These are phyloP conservation scores for Pseudocercospora cruenta DNA, from an alignment of 2,329 filamentous ascomycete genomes.

Conservation along the genomic window DNA sequence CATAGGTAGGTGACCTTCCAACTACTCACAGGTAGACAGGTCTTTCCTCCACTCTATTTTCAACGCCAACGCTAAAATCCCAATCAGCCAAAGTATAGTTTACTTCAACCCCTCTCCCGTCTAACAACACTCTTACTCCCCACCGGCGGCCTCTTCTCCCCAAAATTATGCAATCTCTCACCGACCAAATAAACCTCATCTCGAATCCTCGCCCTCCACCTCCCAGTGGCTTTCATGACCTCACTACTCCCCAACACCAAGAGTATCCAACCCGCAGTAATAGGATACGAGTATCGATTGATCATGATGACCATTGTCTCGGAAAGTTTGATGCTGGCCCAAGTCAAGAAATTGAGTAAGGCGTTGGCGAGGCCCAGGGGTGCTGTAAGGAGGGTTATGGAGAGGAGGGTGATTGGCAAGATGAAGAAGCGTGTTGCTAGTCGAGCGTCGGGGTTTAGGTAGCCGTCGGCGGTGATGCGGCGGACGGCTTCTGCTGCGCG, in stretches of 20 bases:
- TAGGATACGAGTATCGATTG: slow-evolving; percentile 76
- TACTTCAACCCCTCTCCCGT: slow-evolving; percentile 26
- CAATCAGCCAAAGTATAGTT: not conserved
- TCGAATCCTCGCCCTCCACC: slow-evolving; percentile 79
- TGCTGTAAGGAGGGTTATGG: slow-evolving; percentile 62
- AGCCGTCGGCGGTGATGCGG: slow-evolving; percentile 69
- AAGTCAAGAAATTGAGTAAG: slow-evolving; percentile 43
- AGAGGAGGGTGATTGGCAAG: slow-evolving; percentile 70
- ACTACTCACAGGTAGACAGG: not conserved
- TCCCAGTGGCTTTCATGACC: slow-evolving; percentile 62
- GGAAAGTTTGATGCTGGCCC: slow-evolving; percentile 1
- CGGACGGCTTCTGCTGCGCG: slow-evolving; percentile 74
- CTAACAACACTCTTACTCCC: slow-evolving; percentile 39
- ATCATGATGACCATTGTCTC: slow-evolving; percentile 37
- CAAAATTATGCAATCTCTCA: slow-evolving; percentile 92
- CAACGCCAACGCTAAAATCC: slow-evolving; percentile 18
- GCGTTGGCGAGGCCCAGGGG: slow-evolving; percentile 65
- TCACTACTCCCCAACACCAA: slow-evolving; percentile 29
- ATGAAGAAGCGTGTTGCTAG: slow-evolving; percentile 85
- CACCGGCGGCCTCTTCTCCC: slow-evolving; percentile 55
- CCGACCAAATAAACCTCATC: slow-evolving; percentile 97
- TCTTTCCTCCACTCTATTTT: not conserved
- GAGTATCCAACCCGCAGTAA: slow-evolving; percentile 33
- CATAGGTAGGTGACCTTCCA: not conserved
- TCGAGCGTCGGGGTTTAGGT: slow-evolving; percentile 74